Percentiles rank a stretch among this genome's conserved stretches.
These are phyloP conservation scores for Tolypocladium tropicale DNA, from an alignment of 2,329 filamentous ascomycete species.

Conservation along the genomic window DNA sequence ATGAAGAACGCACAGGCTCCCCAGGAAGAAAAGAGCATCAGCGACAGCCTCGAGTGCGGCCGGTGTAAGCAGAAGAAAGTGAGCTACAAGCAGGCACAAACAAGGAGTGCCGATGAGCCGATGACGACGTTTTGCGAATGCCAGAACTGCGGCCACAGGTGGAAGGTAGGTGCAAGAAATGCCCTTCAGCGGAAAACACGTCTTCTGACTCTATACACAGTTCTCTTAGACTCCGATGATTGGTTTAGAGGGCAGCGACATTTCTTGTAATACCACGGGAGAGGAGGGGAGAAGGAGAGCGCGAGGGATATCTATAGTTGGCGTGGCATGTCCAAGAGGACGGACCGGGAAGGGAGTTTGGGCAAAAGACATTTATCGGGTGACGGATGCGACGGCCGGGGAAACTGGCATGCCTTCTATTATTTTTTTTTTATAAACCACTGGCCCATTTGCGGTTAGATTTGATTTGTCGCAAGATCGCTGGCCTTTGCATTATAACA, in stretches of 20 bases:
- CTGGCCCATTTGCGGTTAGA: neutral
- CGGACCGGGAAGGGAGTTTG: neutral
- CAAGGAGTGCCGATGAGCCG: slow-evolving; percentile 88
- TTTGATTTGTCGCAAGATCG: neutral
- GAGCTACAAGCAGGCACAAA: slow-evolving; percentile 93
- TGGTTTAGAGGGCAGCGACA: slow-evolving; percentile 7
- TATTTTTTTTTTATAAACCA: neutral
- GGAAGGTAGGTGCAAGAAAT: slow-evolving; percentile 47
- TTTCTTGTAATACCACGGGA: slow-evolving; percentile 5
- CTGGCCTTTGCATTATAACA: neutral
- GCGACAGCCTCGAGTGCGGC: slow-evolving; percentile 76
- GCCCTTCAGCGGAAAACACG: neutral
- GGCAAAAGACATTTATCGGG: neutral
- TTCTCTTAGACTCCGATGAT: slow-evolving; percentile 11
- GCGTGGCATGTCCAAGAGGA: neutral
- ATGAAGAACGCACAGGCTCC: slow-evolving; percentile 96
- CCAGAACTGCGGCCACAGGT: slow-evolving; percentile 57
- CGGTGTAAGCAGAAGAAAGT: slow-evolving; percentile 92
- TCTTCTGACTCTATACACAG: slow-evolving; percentile 1
- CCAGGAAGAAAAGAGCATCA: slow-evolving; percentile 83
- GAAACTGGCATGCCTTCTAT: neutral
- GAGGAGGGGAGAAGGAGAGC: no score
- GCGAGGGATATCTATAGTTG: neutral
- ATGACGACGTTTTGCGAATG: slow-evolving; percentile 71
- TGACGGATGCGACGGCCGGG: neutral